phyloP scores from a whole-genome alignment of 768 basidiomycete genomes.

The Botryobasidium botryosum region DNA sequence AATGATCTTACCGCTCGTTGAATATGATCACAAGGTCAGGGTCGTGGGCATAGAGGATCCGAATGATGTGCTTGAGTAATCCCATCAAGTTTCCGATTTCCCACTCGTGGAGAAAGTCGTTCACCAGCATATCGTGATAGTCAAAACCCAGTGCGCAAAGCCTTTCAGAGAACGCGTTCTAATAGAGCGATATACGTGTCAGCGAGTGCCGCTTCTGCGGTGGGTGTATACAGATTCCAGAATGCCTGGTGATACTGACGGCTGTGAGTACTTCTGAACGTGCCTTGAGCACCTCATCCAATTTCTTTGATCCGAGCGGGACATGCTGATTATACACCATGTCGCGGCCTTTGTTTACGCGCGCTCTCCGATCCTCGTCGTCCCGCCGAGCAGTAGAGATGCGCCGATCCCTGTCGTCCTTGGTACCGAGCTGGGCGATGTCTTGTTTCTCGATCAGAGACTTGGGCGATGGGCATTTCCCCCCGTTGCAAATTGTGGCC shows the following conservation, averaged over 20 bases:
- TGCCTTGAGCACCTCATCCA: slow-evolving; percentile 1
- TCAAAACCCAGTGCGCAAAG: slow-evolving; percentile 15
- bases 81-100: slow-evolving; percentile 27
- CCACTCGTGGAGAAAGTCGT: slow-evolving; percentile 27
- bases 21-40: slow-evolving; percentile 8
- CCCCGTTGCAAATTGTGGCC: slow-evolving; percentile 18
- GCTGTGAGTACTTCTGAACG: slow-evolving; percentile 3
- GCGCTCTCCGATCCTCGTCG: neutral
- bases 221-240: too few species aligned
- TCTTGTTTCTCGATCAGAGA: slow-evolving; percentile 15
- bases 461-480: slow-evolving; percentile 19
- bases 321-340: slow-evolving; percentile 2
- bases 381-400: neutral
- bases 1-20: slow-evolving; percentile 11
- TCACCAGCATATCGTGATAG: slow-evolving; percentile 16
- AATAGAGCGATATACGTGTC: too few species aligned
- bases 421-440: slow-evolving; percentile 7
- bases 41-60: slow-evolving; percentile 12
- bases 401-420: neutral
- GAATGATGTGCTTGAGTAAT: slow-evolving; percentile 15
- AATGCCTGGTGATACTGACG: neutral
- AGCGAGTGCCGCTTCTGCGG: too few species aligned
- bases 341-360: slow-evolving; percentile 2
- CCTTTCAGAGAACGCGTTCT: slow-evolving; percentile 21
- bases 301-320: neutral